Conservation (phyloP, 148 eudicot species). For the Nyssa sinensis region DNA sequence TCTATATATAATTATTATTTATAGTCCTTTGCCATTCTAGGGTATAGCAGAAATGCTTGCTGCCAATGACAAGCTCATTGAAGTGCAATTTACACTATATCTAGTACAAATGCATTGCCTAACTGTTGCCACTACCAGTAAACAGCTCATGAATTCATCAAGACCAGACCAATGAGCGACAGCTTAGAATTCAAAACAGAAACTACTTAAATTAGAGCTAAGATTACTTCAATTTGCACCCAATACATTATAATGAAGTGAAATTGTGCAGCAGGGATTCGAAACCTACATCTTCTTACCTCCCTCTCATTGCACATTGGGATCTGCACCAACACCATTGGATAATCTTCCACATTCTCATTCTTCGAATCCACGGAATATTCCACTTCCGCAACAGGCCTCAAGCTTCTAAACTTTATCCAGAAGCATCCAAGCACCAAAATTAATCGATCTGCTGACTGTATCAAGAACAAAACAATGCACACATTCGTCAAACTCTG, state of each 20-base stretch:
- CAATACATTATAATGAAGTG: background rate
- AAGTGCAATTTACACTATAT: background rate
- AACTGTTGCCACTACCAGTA: background rate
- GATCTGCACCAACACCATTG: conserved; percentile 87
- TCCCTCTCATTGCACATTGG: conserved; percentile 99
- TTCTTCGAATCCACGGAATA: conserved; percentile 28
- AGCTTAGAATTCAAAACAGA: background rate
- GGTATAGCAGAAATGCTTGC: background rate
- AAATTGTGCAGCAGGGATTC: conserved; percentile 21
- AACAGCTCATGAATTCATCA: background rate
- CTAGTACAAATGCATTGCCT: background rate
- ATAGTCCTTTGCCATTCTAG: background rate
- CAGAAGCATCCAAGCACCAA: conserved; percentile 81
- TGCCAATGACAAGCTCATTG: background rate
- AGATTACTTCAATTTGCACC: background rate
- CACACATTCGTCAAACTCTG: conserved; percentile 72
- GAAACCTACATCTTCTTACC: conserved; percentile 93
- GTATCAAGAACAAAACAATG: conserved; percentile 68
- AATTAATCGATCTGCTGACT: conserved; percentile 69
- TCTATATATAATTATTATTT: too few species aligned
- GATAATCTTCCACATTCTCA: conserved; percentile 47
- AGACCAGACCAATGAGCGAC: background rate
- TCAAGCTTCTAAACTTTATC: conserved; percentile 65
- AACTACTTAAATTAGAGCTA: background rate
- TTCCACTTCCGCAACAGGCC: conserved; percentile 57